A percentile compares a stretch with the other conserved stretches of the same genome.
Evolutionary conservation across 1,284 basidiomycete genomes (phyloP).

Genomic region (Puccinia sorghi): DNA sequence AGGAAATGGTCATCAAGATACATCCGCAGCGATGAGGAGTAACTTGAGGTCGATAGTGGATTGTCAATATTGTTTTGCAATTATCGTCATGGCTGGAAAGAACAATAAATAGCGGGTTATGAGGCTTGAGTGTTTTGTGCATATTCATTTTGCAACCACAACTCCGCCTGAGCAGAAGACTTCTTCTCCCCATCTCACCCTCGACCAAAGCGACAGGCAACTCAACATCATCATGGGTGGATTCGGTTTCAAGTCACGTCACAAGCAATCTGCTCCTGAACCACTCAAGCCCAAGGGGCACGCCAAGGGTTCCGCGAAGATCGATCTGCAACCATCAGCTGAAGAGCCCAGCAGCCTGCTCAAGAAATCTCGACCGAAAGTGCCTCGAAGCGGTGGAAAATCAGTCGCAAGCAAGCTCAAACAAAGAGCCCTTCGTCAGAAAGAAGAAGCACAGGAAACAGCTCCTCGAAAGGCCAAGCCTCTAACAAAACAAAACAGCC

Average conservation of each 20-base stretch:
- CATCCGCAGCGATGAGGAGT: no score
- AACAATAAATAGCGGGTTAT: no score
- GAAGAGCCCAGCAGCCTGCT: not conserved
- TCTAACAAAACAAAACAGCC: constrained; percentile 32
- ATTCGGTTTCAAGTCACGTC: constrained; percentile 45
- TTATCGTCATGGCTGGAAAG: no score
- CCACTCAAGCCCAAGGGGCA: constrained; percentile 9
- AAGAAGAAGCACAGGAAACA: constrained; percentile 51
- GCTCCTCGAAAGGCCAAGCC: constrained; percentile 50
- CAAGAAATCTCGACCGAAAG: constrained; percentile 31
- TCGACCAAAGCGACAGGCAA: no score
- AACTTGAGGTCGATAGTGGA: no score
- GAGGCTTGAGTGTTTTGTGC: not conserved
- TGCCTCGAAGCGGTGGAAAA: constrained; percentile 48
- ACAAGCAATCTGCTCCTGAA: constrained; percentile 42
- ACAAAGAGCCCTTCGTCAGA: constrained; percentile 41
- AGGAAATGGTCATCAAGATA: no score
- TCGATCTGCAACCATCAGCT: not conserved
- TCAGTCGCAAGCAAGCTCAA: constrained; percentile 45
- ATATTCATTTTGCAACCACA: constrained; percentile 22
- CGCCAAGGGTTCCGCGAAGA: not conserved
- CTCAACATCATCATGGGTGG: constrained; percentile 45
- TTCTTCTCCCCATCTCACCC: no score
- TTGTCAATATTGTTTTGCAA: no score
- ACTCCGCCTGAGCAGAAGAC: not conserved